These are phyloP conservation scores for Kandelia obovata DNA, from an alignment of 345 rosid genomes.

Conservation along the genomic window DNA sequence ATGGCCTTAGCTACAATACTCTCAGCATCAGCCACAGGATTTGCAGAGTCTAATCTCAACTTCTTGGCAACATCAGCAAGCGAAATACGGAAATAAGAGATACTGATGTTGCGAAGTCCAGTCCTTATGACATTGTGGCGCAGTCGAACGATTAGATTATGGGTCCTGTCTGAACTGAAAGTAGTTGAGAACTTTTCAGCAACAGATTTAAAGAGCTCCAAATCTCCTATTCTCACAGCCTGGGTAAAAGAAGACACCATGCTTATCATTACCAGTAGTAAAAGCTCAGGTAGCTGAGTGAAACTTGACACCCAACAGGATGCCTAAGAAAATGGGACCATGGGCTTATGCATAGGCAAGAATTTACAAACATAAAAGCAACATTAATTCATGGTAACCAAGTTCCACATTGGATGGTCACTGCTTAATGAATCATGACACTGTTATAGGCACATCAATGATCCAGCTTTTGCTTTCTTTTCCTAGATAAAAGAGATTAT, in stretches of 20 bases:
- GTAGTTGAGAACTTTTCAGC: constrained; percentile 67
- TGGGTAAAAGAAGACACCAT: constrained; percentile 11
- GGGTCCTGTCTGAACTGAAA: constrained; percentile 58
- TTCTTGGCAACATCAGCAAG: constrained; percentile 65
- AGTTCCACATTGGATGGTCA: neutral
- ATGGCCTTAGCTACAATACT: constrained; percentile 85
- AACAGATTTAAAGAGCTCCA: constrained; percentile 71
- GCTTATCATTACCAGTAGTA: neutral
- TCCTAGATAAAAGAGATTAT: too few relatives aligned
- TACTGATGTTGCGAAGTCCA: constrained; percentile 69
- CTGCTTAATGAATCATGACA: neutral
- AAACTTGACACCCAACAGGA: neutral
- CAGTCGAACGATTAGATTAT: constrained; percentile 65
- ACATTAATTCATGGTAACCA: neutral
- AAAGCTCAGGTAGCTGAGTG: neutral
- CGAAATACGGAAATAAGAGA: constrained; percentile 71
- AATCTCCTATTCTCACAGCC: constrained; percentile 90
- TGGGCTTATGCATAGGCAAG: too few relatives aligned
- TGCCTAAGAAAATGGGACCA: neutral
- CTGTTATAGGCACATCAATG: neutral
- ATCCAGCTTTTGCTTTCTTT: neutral
- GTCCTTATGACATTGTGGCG: constrained; percentile 84
- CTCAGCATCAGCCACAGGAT: constrained; percentile 73
- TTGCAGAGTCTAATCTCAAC: constrained; percentile 53
- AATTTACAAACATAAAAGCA: neutral